phyloP scores from a whole-genome alignment of 2,329 filamentous ascomycete species.

The Colletotrichum cereale region DNA sequence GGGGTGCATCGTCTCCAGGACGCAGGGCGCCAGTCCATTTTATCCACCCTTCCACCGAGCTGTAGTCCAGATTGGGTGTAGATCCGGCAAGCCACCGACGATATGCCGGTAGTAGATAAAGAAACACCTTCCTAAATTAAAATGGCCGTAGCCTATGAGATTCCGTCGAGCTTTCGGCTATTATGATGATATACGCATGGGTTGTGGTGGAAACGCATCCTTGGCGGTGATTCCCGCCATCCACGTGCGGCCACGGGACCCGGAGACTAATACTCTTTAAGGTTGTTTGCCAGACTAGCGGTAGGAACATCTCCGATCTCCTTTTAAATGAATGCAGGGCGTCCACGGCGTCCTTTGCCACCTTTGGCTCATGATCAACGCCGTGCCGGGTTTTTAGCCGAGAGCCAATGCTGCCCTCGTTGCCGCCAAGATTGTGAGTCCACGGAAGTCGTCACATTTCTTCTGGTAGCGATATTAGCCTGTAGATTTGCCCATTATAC shows the following conservation, averaged over 20 bases:
- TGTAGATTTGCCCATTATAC: neutral
- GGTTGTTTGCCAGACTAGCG: neutral
- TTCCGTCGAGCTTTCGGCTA: neutral
- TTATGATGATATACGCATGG: neutral
- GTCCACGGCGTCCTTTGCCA: no score
- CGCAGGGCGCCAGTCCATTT: neutral
- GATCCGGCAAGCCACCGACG: neutral
- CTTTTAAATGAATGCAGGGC: neutral
- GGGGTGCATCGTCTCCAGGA: neutral
- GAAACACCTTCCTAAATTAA: neutral
- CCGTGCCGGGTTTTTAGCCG: neutral
- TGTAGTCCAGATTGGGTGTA: neutral
- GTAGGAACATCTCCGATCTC: neutral
- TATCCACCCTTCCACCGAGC: neutral
- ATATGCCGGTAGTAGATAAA: neutral
- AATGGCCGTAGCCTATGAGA: neutral
- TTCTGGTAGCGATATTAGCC: neutral
- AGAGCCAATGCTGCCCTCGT: neutral
- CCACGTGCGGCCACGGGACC: neutral
- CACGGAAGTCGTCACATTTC: neutral
- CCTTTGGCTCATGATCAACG: no score
- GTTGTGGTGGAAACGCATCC: neutral
- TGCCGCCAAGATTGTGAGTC: constrained; percentile 1
- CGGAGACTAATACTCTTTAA: neutral
- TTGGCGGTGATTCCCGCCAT: neutral